Evolutionary conservation across 768 basidiomycete genomes (phyloP).

Genomic region (Tulasnella sp.): DNA sequence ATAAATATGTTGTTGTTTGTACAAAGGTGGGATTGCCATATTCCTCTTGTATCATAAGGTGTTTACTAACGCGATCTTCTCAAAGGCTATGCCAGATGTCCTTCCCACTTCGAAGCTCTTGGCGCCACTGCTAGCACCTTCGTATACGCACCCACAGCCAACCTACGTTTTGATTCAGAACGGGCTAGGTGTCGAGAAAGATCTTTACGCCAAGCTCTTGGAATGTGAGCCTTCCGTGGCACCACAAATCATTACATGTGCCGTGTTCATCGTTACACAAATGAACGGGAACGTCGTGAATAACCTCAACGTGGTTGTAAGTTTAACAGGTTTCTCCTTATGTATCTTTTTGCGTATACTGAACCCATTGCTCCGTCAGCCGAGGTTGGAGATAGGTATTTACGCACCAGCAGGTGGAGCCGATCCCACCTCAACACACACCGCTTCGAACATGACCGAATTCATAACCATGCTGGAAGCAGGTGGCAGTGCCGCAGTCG

Average conservation of each 20-base stretch:
- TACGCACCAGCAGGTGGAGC: neutral
- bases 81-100: conserved; percentile 55
- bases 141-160: conserved; percentile 41
- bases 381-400: neutral
- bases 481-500: conserved; percentile 40
- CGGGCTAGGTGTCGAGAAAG: conserved; percentile 58
- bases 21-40: too few species aligned
- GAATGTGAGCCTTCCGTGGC: conserved; percentile 24
- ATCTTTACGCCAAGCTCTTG: conserved; percentile 46
- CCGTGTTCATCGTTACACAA: neutral
- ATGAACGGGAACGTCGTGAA: neutral
- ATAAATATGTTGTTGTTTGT: conserved; percentile 54
- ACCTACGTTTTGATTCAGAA: conserved; percentile 60
- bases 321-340: neutral
- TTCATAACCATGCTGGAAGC: conserved; percentile 35
- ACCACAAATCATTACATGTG: neutral
- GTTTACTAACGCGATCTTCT: too few species aligned
- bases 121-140: conserved; percentile 40
- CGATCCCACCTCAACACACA: neutral
- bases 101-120: conserved; percentile 46
- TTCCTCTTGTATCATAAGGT: too few species aligned
- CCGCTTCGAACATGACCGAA: neutral
- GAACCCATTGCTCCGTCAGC: too few species aligned
- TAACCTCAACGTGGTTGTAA: neutral
- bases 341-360: too few species aligned